A percentile compares a stretch with the other conserved stretches of the same genome.
These are phyloP conservation scores for Colletotrichum euphorbiae DNA, from an alignment of 2,329 filamentous ascomycete species.

Conservation along the genomic window DNA sequence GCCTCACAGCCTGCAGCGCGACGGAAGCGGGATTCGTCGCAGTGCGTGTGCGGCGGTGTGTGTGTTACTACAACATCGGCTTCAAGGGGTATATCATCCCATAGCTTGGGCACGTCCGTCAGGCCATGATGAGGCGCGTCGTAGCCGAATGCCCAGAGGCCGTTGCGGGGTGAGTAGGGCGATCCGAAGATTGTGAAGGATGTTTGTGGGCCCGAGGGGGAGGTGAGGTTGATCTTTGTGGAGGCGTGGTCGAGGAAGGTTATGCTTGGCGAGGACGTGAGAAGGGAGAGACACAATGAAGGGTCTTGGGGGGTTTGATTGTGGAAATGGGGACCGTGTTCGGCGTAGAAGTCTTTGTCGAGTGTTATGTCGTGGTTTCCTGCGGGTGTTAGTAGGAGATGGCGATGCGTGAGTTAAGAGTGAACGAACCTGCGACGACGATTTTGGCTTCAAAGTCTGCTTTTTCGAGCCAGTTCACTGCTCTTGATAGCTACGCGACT, in stretches of 20 bases:
- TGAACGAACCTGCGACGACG: conserved; percentile 70
- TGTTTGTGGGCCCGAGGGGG: conserved; percentile 66
- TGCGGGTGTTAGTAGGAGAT: conserved; percentile 45
- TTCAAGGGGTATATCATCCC: conserved; percentile 70
- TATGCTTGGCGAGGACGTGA: conserved; percentile 66
- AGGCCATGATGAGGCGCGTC: conserved; percentile 44
- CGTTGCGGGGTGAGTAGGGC: conserved; percentile 69
- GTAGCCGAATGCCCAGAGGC: conserved; percentile 78
- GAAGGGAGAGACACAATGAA: conserved; percentile 63
- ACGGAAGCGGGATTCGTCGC: conserved; percentile 60
- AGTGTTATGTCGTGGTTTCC: conserved; percentile 83
- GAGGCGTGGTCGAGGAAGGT: conserved; percentile 74
- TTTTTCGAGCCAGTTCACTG: conserved; percentile 74
- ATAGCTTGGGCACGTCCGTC: conserved; percentile 57
- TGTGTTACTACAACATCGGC: conserved; percentile 78
- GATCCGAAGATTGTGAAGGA: conserved; percentile 77
- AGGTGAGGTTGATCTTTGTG: conserved; percentile 64
- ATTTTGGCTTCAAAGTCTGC: conserved; percentile 77
- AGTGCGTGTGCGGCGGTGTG: conserved; percentile 71
- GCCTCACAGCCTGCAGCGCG: conserved; percentile 68
- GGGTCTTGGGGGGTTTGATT: conserved; percentile 66
- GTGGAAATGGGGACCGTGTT: conserved; percentile 66
- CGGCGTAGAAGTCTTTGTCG: conserved; percentile 70
- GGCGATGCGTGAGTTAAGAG: neutral
- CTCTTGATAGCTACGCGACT: conserved; percentile 61